Base-by-base conservation (phyloP, 306 rosid species). In the Betula pendula region DNA sequence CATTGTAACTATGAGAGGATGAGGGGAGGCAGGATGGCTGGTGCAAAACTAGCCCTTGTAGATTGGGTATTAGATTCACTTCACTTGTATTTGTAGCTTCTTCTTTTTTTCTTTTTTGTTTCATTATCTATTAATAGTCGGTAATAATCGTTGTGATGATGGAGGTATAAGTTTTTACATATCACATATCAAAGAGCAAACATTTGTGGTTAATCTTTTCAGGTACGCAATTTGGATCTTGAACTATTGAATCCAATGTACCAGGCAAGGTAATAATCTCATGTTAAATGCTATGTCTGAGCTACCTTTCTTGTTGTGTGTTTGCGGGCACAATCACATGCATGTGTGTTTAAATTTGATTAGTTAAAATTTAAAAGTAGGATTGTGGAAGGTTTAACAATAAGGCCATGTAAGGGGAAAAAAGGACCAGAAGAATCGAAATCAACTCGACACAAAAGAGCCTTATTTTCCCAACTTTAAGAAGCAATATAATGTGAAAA, bases 211-310 rank as follows among this genome's bases (percentile, higher is more conserved):
- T 79, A 25, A 33, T 71, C 68, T 53, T 81, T 83, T 71, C 86
- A 92, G 98, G 93, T 90, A 71, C 96, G 87, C 79, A 89, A 88
- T 85, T 87, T 90, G 52, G 95, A 94, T 84, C 45, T 79, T 74
- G 98, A 90, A 74, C 81, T 84, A 59, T 85, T 94, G 82, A 71
- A 92, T 77, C 93, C 88, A 81, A 94, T 94, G 98, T 94, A 94
- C 60, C 90, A 94, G 87, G 92, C 79, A 88, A 92, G 96, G 98
- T 94, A 62, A 60, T 63, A 75, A 43, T 74, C 70, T 51, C 35
- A 22, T 35, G 55, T 20, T 68, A 44, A 6, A 11, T 74, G 42
- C 53, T 52, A 59, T 43, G 25, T 31, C 44, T 4, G 19, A 19
- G 27, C 48, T 38, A 35, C 27, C n/a, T 13, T 67, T 60, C 0